Evolutionary conservation across 345 rosid genomes (phyloP), one percentile per base, ranked within the genome.

Genomic region (Corymbia maculata): DNA sequence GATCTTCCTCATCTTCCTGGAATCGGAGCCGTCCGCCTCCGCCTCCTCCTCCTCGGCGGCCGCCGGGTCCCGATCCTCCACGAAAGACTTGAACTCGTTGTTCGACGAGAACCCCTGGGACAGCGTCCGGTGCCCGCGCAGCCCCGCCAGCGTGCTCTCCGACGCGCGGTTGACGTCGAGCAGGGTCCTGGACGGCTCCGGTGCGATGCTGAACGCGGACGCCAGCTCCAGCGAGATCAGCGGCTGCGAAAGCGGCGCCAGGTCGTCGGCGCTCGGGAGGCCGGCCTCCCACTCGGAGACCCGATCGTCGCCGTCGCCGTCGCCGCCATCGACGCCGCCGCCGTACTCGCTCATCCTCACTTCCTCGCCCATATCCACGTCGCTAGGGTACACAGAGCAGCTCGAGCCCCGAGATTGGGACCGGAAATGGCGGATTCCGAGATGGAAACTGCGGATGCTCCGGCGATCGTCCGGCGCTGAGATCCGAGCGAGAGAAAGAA

Each of bases 221-320:
- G 98, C 98, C 14, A 98, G 96, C 88, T 94, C 96, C 90, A 90
- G 90, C 1, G 99, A 97, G 85, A 98, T 89, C 88, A 98, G 90
- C 79, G 88, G 87, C 90, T 95, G 95, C 6, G 96, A 94, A 36
- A 98, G 94, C 42, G 99, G 97, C 7, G 99, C 92, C 30, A 98
- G 91, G 45, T 98, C 99, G 28, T 92, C 96, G 52, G 90, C 94
- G 90, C 86, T 89, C 4, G 99, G 99, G 45, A 98, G 86, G 9
- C 99, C 99, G 91, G 90, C 89, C 95, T 95, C 99, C 99, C 99
- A 98, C 86, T 95, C 99, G 3, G 47, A 19, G 55, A 97, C 93
- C 82, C 98, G 93, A 86, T 94, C 96, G 13, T 93, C 96, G 49
- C 91, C 95, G 79, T 45, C 91, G 49, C 32, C 42, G 24, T 14